A percentile compares a stretch with the other conserved stretches of the same genome.
Evolutionary conservation across 805 yeast genomes (phyloP).

Genomic region (Candida koratica): DNA sequence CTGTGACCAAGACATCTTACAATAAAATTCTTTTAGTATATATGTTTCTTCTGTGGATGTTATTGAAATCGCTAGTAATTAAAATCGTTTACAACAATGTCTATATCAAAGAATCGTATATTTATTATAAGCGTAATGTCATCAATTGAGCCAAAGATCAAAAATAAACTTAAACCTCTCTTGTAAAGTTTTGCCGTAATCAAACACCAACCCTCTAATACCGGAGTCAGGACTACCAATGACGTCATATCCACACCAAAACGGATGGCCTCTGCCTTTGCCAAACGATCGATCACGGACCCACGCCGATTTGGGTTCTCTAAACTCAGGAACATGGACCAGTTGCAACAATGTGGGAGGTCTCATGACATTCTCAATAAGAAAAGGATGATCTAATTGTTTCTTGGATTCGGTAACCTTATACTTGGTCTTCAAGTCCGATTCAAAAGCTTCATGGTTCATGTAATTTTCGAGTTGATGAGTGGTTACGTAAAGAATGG

Average conservation of each 20-base stretch:
- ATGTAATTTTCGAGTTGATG: conserved; percentile 34
- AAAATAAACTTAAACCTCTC: conserved; percentile 17
- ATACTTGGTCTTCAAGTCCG: conserved; percentile 17
- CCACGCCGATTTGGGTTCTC: conserved; percentile 31
- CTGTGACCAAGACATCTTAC: conserved; percentile 55
- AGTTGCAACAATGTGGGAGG: conserved; percentile 23
- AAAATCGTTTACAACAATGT: neutral
- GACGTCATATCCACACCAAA: conserved; percentile 34
- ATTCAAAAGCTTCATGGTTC: conserved; percentile 14
- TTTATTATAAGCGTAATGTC: neutral
- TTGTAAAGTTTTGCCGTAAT: conserved; percentile 14
- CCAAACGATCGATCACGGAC: conserved; percentile 16
- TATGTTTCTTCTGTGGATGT: neutral
- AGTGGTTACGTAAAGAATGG: conserved; percentile 28
- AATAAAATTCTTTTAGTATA: too few relatives aligned
- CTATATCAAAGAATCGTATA: neutral
- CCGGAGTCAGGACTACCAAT: conserved; percentile 23
- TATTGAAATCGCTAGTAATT: neutral
- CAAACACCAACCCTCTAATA: conserved; percentile 18
- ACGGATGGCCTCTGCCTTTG: conserved; percentile 18
- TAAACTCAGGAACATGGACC: conserved; percentile 14
- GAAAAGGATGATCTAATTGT: conserved; percentile 20
- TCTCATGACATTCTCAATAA: conserved; percentile 20
- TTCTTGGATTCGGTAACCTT: conserved; percentile 5
- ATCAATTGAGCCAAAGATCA: conserved; percentile 33